A percentile compares a stretch with the other conserved stretches of the same genome.
Conservation (phyloP, 208 protist species). For the Borovskyia barvae region DNA sequence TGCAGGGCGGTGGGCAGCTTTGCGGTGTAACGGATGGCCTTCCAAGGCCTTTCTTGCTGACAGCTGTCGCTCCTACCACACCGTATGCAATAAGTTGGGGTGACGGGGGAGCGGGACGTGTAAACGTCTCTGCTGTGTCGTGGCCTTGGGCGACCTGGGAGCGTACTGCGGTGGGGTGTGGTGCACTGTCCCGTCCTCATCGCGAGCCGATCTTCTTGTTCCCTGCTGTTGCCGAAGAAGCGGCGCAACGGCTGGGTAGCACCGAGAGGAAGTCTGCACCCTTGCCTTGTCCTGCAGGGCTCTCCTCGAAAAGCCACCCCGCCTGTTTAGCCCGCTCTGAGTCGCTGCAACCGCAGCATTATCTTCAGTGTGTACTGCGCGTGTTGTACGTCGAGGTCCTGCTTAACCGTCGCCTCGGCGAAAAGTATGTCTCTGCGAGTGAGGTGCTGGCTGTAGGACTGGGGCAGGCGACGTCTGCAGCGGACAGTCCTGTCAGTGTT, state of each 20-base stretch:
- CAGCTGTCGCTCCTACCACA: background rate
- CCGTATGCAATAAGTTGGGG: background rate
- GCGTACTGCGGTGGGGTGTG: too few relatives aligned
- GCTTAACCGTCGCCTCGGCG: slow-evolving; percentile 25
- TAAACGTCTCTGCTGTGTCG: slow-evolving; percentile 23
- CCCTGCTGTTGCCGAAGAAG: too few relatives aligned
- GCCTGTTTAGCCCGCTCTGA: slow-evolving; percentile 9
- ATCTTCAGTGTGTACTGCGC: slow-evolving; percentile 29
- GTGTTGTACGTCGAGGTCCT: slow-evolving; percentile 60
- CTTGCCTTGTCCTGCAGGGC: background rate
- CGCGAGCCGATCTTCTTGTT: too few relatives aligned
- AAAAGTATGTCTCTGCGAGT: slow-evolving; percentile 27
- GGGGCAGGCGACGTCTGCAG: slow-evolving; percentile 28
- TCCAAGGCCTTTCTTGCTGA: background rate
- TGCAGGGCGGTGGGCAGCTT: slow-evolving; percentile 5
- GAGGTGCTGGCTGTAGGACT: slow-evolving; percentile 57
- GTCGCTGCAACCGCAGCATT: slow-evolving; percentile 13
- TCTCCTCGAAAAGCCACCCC: slow-evolving; percentile 1
- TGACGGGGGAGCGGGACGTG: background rate
- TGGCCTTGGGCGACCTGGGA: slow-evolving; percentile 14
- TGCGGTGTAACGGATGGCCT: background rate
- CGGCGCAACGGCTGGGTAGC: too few relatives aligned
- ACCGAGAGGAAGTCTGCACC: too few relatives aligned
- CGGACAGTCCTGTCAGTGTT: slow-evolving; percentile 24
- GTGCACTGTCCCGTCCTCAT: too few relatives aligned